Evolutionary conservation across 1,139 yeast genomes (phyloP), one percentile per base, ranked within the genome.

Genomic region (Ogataea hybrid): DNA sequence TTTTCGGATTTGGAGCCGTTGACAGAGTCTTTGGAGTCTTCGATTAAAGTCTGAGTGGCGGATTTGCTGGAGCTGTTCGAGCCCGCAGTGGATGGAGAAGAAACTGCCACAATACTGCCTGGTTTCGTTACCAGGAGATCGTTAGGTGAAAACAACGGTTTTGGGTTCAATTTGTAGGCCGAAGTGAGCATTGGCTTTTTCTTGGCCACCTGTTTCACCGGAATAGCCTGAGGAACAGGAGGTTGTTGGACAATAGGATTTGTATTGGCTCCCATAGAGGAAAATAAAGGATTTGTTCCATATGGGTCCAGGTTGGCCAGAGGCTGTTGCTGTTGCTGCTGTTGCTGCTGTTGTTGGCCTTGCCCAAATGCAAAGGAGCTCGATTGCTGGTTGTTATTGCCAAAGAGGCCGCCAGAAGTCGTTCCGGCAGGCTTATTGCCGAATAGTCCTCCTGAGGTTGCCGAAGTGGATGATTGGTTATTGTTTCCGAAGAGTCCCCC

Each of bases 141-240:
- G 17, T 49, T 48, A 15, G 61, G 45, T 3, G 54, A 49, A 39
- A 59, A 62, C 30, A 70, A 55, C 2, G 75, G 73, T 46, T 68
- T 65, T 8, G 85, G 84, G 0, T 80, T 68, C 31, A 83, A 65
- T 58, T 79, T 77, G 53, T 83, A 83, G 1, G 86, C 84, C 21
- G 81, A 73, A 5, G 81, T 71, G 39, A 84, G 65, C 21, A 79
- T 74, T 37, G 71, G 78, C 42, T 75, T 73, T 60, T 81, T 84
- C 65, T 81, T 80, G 38, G 68, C 68, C 34, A 74, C 69, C 23
- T 77, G 74, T 2, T 80, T 79, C 22, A 77, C 61, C 29, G 89
- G 86, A 12, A 39, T 57, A 7, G 64, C 64, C 5, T 46, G 32
- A 2, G 64, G 57, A 25, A 44, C 50, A 5, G 49, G 48, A 8